Conservation (phyloP, 257 asterid species). For the Rehmannia glutinosa region DNA sequence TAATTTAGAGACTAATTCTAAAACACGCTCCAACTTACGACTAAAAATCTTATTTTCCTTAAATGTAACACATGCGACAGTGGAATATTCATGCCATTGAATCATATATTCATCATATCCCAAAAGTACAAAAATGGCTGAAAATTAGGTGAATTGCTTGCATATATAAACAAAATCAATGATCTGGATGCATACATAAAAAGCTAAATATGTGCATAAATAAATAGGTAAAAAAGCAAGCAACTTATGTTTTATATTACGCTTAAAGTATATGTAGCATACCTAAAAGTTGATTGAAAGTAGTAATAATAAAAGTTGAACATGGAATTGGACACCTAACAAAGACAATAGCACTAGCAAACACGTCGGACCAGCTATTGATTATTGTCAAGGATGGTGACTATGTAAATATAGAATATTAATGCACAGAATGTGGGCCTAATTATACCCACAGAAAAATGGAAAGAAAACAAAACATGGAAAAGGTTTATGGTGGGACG, state of each 20-base stretch:
- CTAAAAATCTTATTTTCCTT: too few species aligned
- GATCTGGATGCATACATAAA: not conserved
- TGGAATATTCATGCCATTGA: too few species aligned
- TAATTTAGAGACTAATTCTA: too few species aligned
- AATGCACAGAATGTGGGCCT: conserved; percentile 14
- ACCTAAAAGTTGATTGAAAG: conserved; percentile 10
- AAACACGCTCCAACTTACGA: too few species aligned
- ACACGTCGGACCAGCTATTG: conserved; percentile 33
- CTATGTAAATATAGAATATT: not conserved
- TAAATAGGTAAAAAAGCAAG: not conserved
- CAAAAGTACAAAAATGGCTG: not conserved
- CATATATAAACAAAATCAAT: not conserved
- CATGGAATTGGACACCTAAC: conserved; percentile 22
- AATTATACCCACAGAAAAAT: not conserved
- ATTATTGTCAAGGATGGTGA: conserved; percentile 24
- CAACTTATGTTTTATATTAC: not conserved
- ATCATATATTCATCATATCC: too few species aligned
- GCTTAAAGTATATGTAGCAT: not conserved
- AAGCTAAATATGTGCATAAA: not conserved
- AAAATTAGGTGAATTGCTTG: not conserved
- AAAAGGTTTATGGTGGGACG: not conserved
- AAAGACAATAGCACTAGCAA: conserved; percentile 17
- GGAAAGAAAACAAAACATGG: not conserved
- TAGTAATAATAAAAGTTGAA: not conserved
- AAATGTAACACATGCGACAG: too few species aligned